Conservation (phyloP, 805 yeast genomes). For the Priceomyces carsonii region DNA sequence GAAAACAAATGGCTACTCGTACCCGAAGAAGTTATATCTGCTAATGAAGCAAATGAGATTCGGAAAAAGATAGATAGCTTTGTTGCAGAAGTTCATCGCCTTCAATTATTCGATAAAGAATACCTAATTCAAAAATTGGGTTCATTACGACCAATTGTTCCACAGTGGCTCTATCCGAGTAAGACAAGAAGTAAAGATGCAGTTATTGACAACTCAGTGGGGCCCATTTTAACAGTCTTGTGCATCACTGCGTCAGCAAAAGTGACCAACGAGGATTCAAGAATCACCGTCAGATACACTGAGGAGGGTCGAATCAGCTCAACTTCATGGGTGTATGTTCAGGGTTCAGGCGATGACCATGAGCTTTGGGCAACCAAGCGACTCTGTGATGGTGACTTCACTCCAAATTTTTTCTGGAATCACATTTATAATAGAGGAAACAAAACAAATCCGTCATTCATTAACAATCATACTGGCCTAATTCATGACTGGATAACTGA, state of each 20-base stretch:
- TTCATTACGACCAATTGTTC: constrained; percentile 51
- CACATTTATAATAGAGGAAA: constrained; percentile 12
- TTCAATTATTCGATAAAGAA: constrained; percentile 40
- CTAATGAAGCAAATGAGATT: constrained; percentile 58
- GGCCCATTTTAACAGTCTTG: constrained; percentile 42
- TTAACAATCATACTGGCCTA: constrained; percentile 22
- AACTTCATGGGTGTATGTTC: constrained; percentile 55
- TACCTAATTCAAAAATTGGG: constrained; percentile 26
- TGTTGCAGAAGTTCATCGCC: constrained; percentile 41
- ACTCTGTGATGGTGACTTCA: constrained; percentile 47
- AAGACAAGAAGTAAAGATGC: constrained; percentile 5
- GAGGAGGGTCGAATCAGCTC: constrained; percentile 5
- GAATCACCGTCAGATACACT: constrained; percentile 49
- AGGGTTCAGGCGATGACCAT: constrained; percentile 95
- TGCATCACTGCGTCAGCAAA: constrained; percentile 63
- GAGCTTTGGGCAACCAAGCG: constrained; percentile 66
- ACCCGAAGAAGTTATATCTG: constrained; percentile 44
- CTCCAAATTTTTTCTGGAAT: constrained; percentile 60
- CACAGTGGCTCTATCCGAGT: constrained; percentile 71
- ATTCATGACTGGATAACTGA: constrained; percentile 23
- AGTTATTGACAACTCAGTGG: not conserved
- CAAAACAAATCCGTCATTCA: constrained; percentile 8
- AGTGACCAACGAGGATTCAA: constrained; percentile 24
- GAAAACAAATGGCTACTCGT: constrained; percentile 40
- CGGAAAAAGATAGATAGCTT: constrained; percentile 46